phyloP scores from a whole-genome alignment of 2,329 filamentous ascomycete genomes.

The Clarireedia hainanense region DNA sequence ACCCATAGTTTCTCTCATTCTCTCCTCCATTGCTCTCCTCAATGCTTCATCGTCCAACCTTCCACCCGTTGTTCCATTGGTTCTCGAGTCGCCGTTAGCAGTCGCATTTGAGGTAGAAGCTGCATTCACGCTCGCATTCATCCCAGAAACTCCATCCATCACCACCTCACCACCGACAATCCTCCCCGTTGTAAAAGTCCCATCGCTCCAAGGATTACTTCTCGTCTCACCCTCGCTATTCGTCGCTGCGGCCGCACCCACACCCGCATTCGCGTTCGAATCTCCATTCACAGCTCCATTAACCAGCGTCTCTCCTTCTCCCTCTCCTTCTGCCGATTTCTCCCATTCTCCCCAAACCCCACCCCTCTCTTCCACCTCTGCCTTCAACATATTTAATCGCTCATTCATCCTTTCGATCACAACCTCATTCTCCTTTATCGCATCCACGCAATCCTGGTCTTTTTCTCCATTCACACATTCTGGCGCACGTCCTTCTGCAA shows the following conservation, averaged over 20 bases:
- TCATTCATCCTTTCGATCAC: slow-evolving; percentile 62
- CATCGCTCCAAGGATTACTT: slow-evolving; percentile 48
- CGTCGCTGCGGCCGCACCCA: no score
- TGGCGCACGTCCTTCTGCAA: slow-evolving; percentile 39
- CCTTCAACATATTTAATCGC: slow-evolving; percentile 58
- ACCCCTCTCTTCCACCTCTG: slow-evolving; percentile 52
- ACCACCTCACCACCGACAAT: slow-evolving; percentile 43
- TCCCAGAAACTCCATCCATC: slow-evolving; percentile 31
- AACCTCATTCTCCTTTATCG: slow-evolving; percentile 61
- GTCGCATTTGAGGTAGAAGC: neutral
- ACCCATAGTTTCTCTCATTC: slow-evolving; percentile 38
- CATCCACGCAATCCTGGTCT: slow-evolving; percentile 66
- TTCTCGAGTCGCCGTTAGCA: neutral
- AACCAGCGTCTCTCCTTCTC: slow-evolving; percentile 18
- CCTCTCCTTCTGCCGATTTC: slow-evolving; percentile 36
- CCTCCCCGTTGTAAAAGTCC: slow-evolving; percentile 54
- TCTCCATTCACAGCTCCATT: neutral
- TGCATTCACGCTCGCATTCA: slow-evolving; percentile 7
- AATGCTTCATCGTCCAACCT: slow-evolving; percentile 53
- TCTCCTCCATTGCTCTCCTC: slow-evolving; percentile 45
- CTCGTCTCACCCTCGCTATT: slow-evolving; percentile 12
- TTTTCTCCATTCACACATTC: slow-evolving; percentile 32
- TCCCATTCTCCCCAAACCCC: slow-evolving; percentile 50
- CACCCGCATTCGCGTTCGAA: no score
- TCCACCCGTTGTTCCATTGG: slow-evolving; percentile 32